Conservation (phyloP, 805 yeast species). For the Sporopachydermia lactativora region DNA sequence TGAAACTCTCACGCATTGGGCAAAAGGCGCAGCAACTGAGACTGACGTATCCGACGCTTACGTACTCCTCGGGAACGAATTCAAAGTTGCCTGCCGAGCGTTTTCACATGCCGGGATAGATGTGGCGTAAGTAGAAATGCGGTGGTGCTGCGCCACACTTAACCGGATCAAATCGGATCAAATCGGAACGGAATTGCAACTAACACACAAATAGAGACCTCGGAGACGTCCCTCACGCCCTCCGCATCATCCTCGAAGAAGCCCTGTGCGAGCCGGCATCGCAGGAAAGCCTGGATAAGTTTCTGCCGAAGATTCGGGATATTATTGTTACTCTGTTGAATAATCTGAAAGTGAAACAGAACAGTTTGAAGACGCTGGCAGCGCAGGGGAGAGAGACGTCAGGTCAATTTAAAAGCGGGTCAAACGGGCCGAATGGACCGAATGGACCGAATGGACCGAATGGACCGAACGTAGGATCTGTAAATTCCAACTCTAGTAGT, state of each 20-base stretch:
- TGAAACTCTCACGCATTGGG: slow-evolving; percentile 87
- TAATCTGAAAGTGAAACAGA: slow-evolving; percentile 70
- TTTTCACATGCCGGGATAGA: slow-evolving; percentile 70
- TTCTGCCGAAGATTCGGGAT: slow-evolving; percentile 72
- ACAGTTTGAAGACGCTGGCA: slow-evolving; percentile 29
- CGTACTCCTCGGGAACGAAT: slow-evolving; percentile 88
- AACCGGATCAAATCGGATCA: no score
- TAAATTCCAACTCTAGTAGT: not conserved
- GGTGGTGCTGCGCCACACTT: no score
- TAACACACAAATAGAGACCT: no score
- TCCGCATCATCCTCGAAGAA: slow-evolving; percentile 69
- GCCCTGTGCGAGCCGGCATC: slow-evolving; percentile 79
- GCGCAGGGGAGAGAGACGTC: slow-evolving; percentile 12
- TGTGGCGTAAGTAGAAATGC: slow-evolving; percentile 26
- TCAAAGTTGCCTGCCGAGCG: slow-evolving; percentile 71
- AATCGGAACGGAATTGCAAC: no score
- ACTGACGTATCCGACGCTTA: slow-evolving; percentile 80
- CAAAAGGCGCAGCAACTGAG: slow-evolving; percentile 64
- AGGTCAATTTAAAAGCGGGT: no score
- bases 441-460: slow-evolving; percentile 4
- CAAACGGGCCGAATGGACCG: slow-evolving; percentile 8
- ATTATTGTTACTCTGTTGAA: slow-evolving; percentile 72
- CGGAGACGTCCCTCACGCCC: slow-evolving; percentile 79
- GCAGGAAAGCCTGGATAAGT: slow-evolving; percentile 65
- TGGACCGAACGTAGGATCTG: not conserved